A percentile compares a stretch with the other conserved stretches of the same genome.
phyloP scores from a whole-genome alignment of 108 stramenopile species.

The Cyclotella cryptica region DNA sequence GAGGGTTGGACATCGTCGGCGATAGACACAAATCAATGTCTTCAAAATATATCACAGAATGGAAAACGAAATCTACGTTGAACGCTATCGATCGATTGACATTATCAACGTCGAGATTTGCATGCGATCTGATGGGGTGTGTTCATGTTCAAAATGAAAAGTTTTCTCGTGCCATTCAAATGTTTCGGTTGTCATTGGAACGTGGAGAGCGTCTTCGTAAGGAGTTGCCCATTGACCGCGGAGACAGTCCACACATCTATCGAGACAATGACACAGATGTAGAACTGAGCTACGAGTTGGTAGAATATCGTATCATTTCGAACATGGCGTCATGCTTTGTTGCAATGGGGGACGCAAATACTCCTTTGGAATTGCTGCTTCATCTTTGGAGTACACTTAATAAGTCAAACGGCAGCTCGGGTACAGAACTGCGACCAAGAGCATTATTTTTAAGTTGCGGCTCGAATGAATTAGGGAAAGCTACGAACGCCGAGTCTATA shows the following conservation, averaged over 20 bases:
- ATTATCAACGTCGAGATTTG: conserved; percentile 39
- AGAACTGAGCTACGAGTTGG: conserved; percentile 13
- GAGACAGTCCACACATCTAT: conserved; percentile 3
- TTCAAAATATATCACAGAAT: neutral
- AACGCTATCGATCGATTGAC: conserved; percentile 31
- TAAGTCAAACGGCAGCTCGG: neutral
- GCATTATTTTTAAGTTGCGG: conserved; percentile 20
- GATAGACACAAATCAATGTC: neutral
- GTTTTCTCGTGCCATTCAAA: conserved; percentile 31
- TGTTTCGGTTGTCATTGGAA: conserved; percentile 46
- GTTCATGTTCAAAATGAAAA: conserved; percentile 36
- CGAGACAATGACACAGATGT: conserved; percentile 36
- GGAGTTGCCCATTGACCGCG: neutral
- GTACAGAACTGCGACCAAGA: conserved; percentile 11
- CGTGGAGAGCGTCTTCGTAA: neutral
- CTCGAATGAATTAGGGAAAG: conserved; percentile 13
- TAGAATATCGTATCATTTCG: conserved; percentile 29
- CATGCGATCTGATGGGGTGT: conserved; percentile 45
- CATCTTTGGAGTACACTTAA: conserved; percentile 31
- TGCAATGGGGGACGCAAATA: conserved; percentile 42
- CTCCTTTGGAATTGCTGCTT: conserved; percentile 47
- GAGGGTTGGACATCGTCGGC: conserved; percentile 34
- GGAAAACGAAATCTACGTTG: neutral
- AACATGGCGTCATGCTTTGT: conserved; percentile 53
- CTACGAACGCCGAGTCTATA: neutral